Conservation (phyloP, 176 grass and related monocot genomes). For the Hsuehochloa calcarea region DNA sequence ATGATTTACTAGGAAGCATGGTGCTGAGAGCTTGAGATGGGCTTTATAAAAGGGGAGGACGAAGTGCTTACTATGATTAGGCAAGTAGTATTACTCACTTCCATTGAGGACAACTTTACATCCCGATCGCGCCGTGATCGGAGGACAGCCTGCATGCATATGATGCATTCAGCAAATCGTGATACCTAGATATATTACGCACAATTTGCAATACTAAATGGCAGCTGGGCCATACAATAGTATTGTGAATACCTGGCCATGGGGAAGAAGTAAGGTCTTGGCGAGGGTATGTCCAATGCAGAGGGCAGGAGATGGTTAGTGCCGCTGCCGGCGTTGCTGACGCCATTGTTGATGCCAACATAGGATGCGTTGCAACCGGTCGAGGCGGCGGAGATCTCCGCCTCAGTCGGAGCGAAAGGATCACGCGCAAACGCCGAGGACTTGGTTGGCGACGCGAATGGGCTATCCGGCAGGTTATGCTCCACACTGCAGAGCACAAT, state of each 20-base stretch:
- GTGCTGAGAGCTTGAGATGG: conserved; percentile 23
- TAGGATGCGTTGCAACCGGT: neutral
- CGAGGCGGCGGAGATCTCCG: neutral
- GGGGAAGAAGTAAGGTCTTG: conserved; percentile 74
- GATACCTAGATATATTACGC: neutral
- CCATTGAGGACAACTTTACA: conserved; percentile 63
- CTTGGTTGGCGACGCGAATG: conserved; percentile 82
- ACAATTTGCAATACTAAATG: neutral
- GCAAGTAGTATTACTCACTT: conserved; percentile 52
- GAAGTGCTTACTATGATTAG: conserved; percentile 84
- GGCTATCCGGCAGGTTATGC: conserved; percentile 91
- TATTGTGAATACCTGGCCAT: conserved; percentile 57
- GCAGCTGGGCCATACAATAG: neutral
- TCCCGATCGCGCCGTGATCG: conserved; percentile 79
- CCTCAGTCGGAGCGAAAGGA: conserved; percentile 38
- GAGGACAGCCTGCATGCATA: conserved; percentile 72
- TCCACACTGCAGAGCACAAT: conserved; percentile 44
- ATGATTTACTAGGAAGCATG: conserved; percentile 28
- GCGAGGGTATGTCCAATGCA: conserved; percentile 67
- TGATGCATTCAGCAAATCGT: conserved; percentile 29
- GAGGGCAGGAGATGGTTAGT: conserved; percentile 51
- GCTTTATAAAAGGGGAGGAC: conserved; percentile 12
- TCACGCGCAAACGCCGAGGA: conserved; percentile 20
- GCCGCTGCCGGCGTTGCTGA: neutral
- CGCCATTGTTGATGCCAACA: conserved; percentile 34